phyloP scores from a whole-genome alignment of 176 grass and related monocot species.

The Triticum aestivum region DNA sequence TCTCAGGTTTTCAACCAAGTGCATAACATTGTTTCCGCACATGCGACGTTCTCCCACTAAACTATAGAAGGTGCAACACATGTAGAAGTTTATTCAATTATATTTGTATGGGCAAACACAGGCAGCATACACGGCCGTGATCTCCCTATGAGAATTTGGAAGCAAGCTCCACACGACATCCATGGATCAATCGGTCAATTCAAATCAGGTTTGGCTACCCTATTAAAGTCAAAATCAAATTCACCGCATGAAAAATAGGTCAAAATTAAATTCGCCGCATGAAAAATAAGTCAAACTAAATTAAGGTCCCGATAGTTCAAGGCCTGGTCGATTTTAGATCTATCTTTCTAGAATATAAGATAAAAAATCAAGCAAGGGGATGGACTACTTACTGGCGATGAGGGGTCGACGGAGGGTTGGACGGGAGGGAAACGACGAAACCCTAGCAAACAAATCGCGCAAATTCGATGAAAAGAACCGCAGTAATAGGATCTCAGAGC shows the following conservation, averaged over 20 bases:
- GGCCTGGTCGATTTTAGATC: background rate
- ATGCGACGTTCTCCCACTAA: background rate
- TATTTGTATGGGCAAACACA: background rate
- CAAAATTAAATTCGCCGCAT: background rate
- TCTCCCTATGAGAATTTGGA: background rate
- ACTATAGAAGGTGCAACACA: background rate
- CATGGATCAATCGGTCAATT: background rate
- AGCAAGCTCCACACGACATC: background rate
- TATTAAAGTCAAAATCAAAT: background rate
- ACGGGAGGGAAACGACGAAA: slow-evolving; percentile 6
- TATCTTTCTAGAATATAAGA: background rate
- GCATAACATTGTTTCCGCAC: background rate
- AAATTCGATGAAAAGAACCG: slow-evolving; percentile 6
- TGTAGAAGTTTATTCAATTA: background rate
- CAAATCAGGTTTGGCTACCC: background rate
- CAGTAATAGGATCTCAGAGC: background rate
- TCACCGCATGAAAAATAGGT: background rate
- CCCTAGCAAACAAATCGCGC: slow-evolving; percentile 29
- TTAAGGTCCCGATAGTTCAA: background rate
- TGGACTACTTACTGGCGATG: background rate
- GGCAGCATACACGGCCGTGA: background rate
- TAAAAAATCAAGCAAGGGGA: background rate
- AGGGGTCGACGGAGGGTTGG: background rate
- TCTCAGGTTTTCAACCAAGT: background rate
- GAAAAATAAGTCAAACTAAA: slow-evolving; percentile 1